Conservation (phyloP, 2,329 filamentous ascomycete species). For the Colletotrichum falcatum region DNA sequence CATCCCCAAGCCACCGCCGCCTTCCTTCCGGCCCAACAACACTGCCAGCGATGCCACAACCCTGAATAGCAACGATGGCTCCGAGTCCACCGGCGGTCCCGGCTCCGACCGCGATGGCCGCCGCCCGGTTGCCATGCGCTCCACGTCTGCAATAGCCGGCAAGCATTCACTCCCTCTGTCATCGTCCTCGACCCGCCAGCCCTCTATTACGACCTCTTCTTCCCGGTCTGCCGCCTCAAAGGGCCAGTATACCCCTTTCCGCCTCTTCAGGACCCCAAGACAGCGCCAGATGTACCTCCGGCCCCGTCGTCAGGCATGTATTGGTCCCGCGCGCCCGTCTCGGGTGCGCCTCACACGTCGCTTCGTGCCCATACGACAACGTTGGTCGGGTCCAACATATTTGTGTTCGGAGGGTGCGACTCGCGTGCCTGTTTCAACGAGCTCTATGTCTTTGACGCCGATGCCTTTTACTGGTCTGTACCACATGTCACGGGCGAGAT, state of each 20-base stretch:
- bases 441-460: slow-evolving; percentile 76
- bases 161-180: slow-evolving; percentile 41
- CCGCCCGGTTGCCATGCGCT: slow-evolving; percentile 61
- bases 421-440: slow-evolving; percentile 76
- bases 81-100: slow-evolving; percentile 44
- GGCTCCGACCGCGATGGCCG: slow-evolving; percentile 47
- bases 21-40: slow-evolving; percentile 36
- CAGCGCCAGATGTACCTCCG: slow-evolving; percentile 69
- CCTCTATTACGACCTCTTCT: slow-evolving; percentile 17
- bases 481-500: slow-evolving; percentile 75
- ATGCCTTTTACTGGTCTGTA: slow-evolving; percentile 76
- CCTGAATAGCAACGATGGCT: slow-evolving; percentile 42
- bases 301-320: slow-evolving; percentile 79
- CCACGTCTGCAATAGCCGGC: slow-evolving; percentile 64
- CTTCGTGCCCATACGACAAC: slow-evolving; percentile 76
- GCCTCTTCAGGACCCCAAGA: slow-evolving; percentile 66
- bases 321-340: slow-evolving; percentile 75
- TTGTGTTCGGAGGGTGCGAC: slow-evolving; percentile 77
- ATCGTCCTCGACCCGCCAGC: slow-evolving; percentile 31
- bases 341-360: slow-evolving; percentile 70
- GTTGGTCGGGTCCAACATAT: slow-evolving; percentile 74
- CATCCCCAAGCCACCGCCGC: slow-evolving; percentile 39
- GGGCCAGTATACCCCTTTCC: slow-evolving; percentile 64
- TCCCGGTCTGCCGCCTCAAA: slow-evolving; percentile 48
- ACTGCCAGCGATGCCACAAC: slow-evolving; percentile 42